Percentiles rank a stretch among this genome's conserved stretches.
These are phyloP conservation scores for Teratosphaeria gauchensis DNA, from an alignment of 2,329 filamentous ascomycete genomes.

Conservation along the genomic window DNA sequence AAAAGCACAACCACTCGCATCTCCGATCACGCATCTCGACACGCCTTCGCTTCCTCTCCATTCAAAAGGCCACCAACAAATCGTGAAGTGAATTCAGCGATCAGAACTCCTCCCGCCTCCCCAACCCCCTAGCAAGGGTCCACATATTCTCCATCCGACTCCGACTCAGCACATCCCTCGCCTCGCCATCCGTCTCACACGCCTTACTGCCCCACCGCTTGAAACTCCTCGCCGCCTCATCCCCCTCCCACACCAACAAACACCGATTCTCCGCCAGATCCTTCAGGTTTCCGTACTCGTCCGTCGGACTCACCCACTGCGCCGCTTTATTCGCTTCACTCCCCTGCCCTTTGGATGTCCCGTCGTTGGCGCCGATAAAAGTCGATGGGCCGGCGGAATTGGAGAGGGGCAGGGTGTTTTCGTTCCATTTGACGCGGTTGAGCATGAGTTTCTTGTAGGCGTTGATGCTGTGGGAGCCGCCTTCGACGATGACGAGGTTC, in stretches of 20 bases:
- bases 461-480: slow-evolving; percentile 70
- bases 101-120: not conserved
- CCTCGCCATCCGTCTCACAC: slow-evolving; percentile 88
- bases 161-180: slow-evolving; percentile 66
- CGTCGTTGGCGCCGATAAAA: slow-evolving; percentile 17
- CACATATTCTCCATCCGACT: slow-evolving; percentile 94
- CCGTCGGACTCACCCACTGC: slow-evolving; percentile 67
- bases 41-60: no score
- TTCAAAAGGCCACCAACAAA: no score
- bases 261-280: slow-evolving; percentile 78
- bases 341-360: slow-evolving; percentile 29
- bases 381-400: slow-evolving; percentile 16
- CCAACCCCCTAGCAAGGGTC: slow-evolving; percentile 65
- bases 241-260: slow-evolving; percentile 79
- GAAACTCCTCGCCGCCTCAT: slow-evolving; percentile 70
- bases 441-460: slow-evolving; percentile 90
- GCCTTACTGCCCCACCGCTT: slow-evolving; percentile 80
- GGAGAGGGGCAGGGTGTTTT: slow-evolving; percentile 64
- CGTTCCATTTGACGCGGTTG: slow-evolving; percentile 88
- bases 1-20: no score
- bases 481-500: slow-evolving; percentile 84
- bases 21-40: no score
- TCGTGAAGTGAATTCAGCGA: no score
- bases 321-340: slow-evolving; percentile 53
- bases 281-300: slow-evolving; percentile 67